These are phyloP conservation scores for Rhodofomes roseus DNA, from an alignment of 1,284 basidiomycete genomes.

Conservation along the genomic window DNA sequence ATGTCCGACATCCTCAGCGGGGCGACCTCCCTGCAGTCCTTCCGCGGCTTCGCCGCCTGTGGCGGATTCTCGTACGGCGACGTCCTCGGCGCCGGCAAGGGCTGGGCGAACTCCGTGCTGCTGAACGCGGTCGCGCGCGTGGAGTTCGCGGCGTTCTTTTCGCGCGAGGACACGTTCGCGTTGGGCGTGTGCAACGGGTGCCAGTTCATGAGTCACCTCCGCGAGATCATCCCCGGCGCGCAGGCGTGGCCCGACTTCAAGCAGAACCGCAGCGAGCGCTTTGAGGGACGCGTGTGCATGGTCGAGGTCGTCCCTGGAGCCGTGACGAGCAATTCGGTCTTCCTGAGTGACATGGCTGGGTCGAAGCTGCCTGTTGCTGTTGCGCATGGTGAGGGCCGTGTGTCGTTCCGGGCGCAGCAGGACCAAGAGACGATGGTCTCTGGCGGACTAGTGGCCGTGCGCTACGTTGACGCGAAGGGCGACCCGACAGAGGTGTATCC, in stretches of 20 bases:
- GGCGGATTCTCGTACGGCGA: slow-evolving; percentile 99
- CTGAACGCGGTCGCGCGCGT: slow-evolving; percentile 71
- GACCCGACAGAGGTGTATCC: slow-evolving; percentile 76
- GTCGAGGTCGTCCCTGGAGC: slow-evolving; percentile 70
- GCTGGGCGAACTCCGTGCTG: slow-evolving; percentile 94
- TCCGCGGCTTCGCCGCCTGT: slow-evolving; percentile 91
- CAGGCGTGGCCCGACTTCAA: slow-evolving; percentile 90
- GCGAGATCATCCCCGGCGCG: slow-evolving; percentile 85
- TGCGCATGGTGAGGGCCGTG: slow-evolving; percentile 95
- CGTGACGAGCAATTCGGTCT: slow-evolving; percentile 66
- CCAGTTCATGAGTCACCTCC: slow-evolving; percentile 91
- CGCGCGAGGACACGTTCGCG: slow-evolving; percentile 78
- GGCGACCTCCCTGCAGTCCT: slow-evolving; percentile 56
- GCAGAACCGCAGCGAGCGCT: slow-evolving; percentile 84
- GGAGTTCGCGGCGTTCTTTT: slow-evolving; percentile 84
- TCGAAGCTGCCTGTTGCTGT: slow-evolving; percentile 89
- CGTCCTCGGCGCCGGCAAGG: slow-evolving; percentile 95
- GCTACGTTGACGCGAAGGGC: slow-evolving; percentile 75
- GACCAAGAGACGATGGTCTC: slow-evolving; percentile 42
- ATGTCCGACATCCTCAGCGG: slow-evolving; percentile 95
- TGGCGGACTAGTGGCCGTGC: slow-evolving; percentile 60
- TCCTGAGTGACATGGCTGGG: slow-evolving; percentile 86
- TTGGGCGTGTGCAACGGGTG: slow-evolving; percentile 98
- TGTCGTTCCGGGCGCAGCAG: slow-evolving; percentile 53
- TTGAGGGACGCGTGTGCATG: slow-evolving; percentile 84